Conservation (phyloP, 345 rosid genomes). For the Pugionium cornutum region DNA sequence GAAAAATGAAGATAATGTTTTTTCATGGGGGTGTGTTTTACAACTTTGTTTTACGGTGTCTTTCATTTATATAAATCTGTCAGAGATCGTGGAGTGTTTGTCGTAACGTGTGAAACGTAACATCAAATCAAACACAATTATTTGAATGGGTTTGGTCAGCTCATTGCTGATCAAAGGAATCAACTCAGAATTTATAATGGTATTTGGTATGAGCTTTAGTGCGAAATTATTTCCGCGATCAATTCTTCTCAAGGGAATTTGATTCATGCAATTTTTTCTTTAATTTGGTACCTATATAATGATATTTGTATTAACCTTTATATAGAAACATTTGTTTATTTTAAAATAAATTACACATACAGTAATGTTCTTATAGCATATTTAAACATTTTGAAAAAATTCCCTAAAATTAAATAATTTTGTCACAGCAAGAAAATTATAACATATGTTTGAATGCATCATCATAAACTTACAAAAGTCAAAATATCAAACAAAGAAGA, state of each 20-base stretch:
- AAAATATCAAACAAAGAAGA: neutral
- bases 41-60: neutral
- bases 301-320: too few relatives aligned
- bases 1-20: conserved; percentile 32
- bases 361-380: too few relatives aligned
- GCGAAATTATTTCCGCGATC: too few relatives aligned
- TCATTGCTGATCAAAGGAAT: too few relatives aligned
- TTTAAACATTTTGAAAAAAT: too few relatives aligned
- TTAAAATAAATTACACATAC: too few relatives aligned
- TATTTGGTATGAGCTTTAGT: too few relatives aligned
- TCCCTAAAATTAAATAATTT: neutral
- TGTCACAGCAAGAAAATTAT: neutral
- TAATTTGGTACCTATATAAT: too few relatives aligned
- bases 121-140: conserved; percentile 17
- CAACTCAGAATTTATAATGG: too few relatives aligned
- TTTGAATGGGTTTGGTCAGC: neutral
- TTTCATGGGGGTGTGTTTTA: conserved; percentile 30
- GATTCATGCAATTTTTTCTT: too few relatives aligned
- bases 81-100: conserved; percentile 34
- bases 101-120: conserved; percentile 28
- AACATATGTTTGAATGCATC: neutral
- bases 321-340: too few relatives aligned
- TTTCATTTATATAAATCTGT: conserved; percentile 9
- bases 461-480: neutral
- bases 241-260: too few relatives aligned